These are phyloP conservation scores for Tylopilus sp. DNA, from an alignment of 768 basidiomycete species.

Conservation along the genomic window DNA sequence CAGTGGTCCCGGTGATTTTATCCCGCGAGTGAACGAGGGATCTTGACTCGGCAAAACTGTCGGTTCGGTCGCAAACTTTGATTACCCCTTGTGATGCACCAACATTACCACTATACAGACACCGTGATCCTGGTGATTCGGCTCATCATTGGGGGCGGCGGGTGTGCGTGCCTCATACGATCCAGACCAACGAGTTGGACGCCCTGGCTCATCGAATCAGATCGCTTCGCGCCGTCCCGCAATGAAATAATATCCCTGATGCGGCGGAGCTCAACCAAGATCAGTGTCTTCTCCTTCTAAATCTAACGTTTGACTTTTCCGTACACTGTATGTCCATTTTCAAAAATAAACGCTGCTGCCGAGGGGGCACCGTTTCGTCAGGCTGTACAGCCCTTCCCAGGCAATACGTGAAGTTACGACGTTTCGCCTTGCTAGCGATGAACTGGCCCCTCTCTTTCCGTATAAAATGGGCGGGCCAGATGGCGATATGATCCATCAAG, in stretches of 20 bases:
- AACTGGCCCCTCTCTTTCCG: slow-evolving; percentile 15
- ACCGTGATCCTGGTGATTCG: slow-evolving; percentile 10
- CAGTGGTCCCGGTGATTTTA: slow-evolving; percentile 1
- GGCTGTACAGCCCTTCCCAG: too few relatives aligned
- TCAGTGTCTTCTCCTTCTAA: slow-evolving; percentile 19
- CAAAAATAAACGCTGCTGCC: slow-evolving; percentile 31
- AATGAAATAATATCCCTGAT: slow-evolving; percentile 20
- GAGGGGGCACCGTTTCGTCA: slow-evolving; percentile 25
- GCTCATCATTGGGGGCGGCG: background rate
- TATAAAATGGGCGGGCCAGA: slow-evolving; percentile 30
- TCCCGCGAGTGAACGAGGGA: slow-evolving; percentile 24
- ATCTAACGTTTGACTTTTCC: slow-evolving; percentile 25
- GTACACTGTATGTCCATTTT: slow-evolving; percentile 18
- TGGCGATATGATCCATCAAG: background rate
- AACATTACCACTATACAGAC: slow-evolving; percentile 9
- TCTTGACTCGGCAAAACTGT: slow-evolving; percentile 14
- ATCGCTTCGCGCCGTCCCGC: slow-evolving; percentile 13
- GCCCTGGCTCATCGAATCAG: slow-evolving; percentile 12
- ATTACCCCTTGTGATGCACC: slow-evolving; percentile 16
- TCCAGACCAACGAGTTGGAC: slow-evolving; percentile 4
- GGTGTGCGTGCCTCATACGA: slow-evolving; percentile 7
- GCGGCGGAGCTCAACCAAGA: slow-evolving; percentile 19
- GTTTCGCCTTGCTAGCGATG: slow-evolving; percentile 25
- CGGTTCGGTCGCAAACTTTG: slow-evolving; percentile 18
- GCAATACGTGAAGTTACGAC: too few relatives aligned